phyloP scores from a whole-genome alignment of 345 rosid genomes.

The Heritiera fomes region DNA sequence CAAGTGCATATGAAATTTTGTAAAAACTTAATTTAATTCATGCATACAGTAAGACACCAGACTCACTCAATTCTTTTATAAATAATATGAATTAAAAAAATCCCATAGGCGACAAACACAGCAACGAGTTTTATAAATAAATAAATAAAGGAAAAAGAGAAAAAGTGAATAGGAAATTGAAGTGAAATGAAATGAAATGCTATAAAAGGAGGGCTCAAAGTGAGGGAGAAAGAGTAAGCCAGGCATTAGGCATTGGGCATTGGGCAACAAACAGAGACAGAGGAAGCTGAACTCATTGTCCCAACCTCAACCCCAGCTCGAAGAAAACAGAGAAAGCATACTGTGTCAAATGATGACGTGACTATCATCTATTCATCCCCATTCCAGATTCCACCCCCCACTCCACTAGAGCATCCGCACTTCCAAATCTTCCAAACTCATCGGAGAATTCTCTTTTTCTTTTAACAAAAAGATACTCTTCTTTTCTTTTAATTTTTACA shows the following conservation, averaged over 20 bases:
- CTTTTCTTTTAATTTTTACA: neutral
- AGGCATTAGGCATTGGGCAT: neutral
- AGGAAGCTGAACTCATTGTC: neutral
- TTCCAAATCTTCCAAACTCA: slow-evolving; percentile 29
- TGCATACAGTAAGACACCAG: no score
- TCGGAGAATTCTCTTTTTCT: slow-evolving; percentile 16
- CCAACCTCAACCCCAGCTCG: neutral
- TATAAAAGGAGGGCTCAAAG: no score
- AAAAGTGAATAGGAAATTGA: no score
- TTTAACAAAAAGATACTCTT: neutral
- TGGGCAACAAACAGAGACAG: neutral
- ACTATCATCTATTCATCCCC: slow-evolving; percentile 24
- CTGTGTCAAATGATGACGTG: slow-evolving; percentile 45
- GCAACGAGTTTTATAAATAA: no score
- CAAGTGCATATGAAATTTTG: no score
- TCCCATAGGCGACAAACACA: no score
- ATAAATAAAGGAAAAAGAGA: no score
- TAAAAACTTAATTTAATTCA: no score
- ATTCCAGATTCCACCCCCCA: neutral
- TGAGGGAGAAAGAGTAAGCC: neutral
- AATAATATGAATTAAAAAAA: no score
- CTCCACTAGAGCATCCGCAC: slow-evolving; percentile 10
- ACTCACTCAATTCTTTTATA: no score
- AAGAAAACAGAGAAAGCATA: neutral
- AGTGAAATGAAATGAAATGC: no score